Base-by-base conservation (phyloP, 2,329 filamentous ascomycete genomes). In the Aspergillus neotritici region DNA sequence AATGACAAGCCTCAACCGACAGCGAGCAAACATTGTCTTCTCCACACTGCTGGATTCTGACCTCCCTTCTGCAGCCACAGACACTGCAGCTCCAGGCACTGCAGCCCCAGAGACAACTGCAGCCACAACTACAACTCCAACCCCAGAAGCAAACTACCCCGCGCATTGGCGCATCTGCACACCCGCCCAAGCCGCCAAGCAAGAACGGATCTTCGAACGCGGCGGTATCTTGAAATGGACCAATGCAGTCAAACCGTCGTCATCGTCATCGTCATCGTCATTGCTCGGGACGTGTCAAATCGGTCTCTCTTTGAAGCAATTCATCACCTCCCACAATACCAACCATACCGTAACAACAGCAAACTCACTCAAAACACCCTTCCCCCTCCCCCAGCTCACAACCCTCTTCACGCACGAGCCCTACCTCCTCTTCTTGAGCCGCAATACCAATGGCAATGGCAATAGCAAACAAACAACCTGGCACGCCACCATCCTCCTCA, bases 1-100 rank as follows among this genome's bases (percentile, higher is more conserved):
- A 61, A 87, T 97, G 83, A 78, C 79, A 31, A 87, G 80, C 5
- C 73, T 97, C 30, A 97, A 95, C 67, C 78, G 87, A 15, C 90
- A 97, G 65, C 79, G 93, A 30, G 86, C 89, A 2, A 87, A 84
- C 37, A 80, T 96, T 14, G 73, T 94, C 1, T 83, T 90, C 55
- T 76, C 79, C 32, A 71, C 78, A 41, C 62, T 84, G 4, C 51
- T 77, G 10, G 59, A 57, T 5, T 53, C 72, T 63, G 40, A 67
- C 25, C 41, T 44, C 12, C 46, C 49, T 5, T 41, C 57, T 3
- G 21, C 12, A 28, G 1, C 37, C 11, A 31, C 17, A 8, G 31
- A 25, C 12, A 21, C 34, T 14, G 25, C 12, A 29, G 13, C n/a
- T n/a, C n/a, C 17, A 8, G 31, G 17, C 12, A 21, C 34, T 14